A percentile compares a stretch with the other conserved stretches of the same genome.
phyloP scores from a whole-genome alignment of 768 basidiomycete genomes.

The Trametes gibbosa region DNA sequence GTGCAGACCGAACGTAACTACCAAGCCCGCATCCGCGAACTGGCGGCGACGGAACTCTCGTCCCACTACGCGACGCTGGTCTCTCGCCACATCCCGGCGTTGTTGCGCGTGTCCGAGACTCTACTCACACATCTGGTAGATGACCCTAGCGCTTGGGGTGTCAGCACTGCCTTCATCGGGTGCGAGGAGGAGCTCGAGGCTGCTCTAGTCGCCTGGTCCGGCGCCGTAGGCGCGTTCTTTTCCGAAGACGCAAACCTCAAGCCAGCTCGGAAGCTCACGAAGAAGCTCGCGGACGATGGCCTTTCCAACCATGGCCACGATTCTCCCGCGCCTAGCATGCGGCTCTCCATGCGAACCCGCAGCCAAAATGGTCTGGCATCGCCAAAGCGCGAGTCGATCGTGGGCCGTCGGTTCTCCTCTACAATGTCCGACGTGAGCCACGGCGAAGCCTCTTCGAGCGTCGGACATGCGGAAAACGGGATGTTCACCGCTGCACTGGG shows the following conservation, averaged over 20 bases:
- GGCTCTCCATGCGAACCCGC: conserved; percentile 8
- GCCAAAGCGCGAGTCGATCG: background rate
- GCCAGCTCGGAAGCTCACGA: conserved; percentile 15
- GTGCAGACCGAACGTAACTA: conserved; percentile 47
- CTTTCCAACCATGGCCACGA: conserved; percentile 7
- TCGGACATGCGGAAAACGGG: conserved; percentile 14
- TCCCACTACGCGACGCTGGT: conserved; percentile 51
- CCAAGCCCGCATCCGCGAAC: conserved; percentile 35
- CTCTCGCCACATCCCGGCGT: conserved; percentile 47
- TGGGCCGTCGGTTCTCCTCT: conserved; percentile 7
- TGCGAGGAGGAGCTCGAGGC: conserved; percentile 50
- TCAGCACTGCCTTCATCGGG: conserved; percentile 56
- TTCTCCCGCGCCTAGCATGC: background rate
- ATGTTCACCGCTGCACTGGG: conserved; percentile 32
- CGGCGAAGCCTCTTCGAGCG: conserved; percentile 1
- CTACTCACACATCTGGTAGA: conserved; percentile 51
- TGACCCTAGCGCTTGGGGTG: conserved; percentile 66
- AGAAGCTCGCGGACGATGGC: conserved; percentile 8
- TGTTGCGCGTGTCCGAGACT: conserved; percentile 49
- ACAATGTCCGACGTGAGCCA: conserved; percentile 16
- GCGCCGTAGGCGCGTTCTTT: conserved; percentile 47
- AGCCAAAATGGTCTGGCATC: conserved; percentile 10
- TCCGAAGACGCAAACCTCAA: conserved; percentile 15
- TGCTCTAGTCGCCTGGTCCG: conserved; percentile 57
- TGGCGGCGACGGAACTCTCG: conserved; percentile 38